These are phyloP conservation scores for Neostapfia colusana DNA, from an alignment of 176 grass and related monocot genomes.

Conservation along the genomic window DNA sequence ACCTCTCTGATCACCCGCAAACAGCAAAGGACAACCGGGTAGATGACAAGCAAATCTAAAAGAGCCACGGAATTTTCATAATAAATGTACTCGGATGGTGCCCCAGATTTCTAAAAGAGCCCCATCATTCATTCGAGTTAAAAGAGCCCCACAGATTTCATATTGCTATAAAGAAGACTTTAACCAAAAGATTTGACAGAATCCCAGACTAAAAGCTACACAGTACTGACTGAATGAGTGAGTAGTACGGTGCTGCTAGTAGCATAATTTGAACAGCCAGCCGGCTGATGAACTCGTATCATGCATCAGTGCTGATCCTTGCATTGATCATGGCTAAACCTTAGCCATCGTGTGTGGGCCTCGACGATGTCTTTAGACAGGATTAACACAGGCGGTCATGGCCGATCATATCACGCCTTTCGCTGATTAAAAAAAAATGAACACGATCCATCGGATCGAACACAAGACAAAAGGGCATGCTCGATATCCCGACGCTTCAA, in stretches of 20 bases:
- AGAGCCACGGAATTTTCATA: not conserved
- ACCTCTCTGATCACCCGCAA: not conserved
- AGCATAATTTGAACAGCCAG: constrained; percentile 8
- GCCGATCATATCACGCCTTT: no score
- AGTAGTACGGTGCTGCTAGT: not conserved
- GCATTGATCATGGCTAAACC: constrained; percentile 11
- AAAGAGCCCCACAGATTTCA: no score
- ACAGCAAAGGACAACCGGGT: constrained; percentile 16
- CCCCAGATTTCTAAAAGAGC: no score
- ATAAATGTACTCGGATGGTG: not conserved
- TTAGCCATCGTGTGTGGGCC: not conserved
- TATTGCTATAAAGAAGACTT: constrained; percentile 22
- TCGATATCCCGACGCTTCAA: not conserved
- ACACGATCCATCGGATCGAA: not conserved
- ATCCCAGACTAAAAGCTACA: not conserved
- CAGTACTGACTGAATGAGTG: not conserved
- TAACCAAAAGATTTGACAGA: constrained; percentile 1
- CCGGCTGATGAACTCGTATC: not conserved
- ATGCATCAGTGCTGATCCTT: not conserved
- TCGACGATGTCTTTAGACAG: constrained; percentile 12
- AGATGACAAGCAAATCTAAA: not conserved
- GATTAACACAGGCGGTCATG: not conserved
- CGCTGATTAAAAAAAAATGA: not conserved
- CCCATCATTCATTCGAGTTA: not conserved
- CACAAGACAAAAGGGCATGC: not conserved